Conservation (phyloP, 2,329 filamentous ascomycete genomes). For the Tolypocladium tropicale region DNA sequence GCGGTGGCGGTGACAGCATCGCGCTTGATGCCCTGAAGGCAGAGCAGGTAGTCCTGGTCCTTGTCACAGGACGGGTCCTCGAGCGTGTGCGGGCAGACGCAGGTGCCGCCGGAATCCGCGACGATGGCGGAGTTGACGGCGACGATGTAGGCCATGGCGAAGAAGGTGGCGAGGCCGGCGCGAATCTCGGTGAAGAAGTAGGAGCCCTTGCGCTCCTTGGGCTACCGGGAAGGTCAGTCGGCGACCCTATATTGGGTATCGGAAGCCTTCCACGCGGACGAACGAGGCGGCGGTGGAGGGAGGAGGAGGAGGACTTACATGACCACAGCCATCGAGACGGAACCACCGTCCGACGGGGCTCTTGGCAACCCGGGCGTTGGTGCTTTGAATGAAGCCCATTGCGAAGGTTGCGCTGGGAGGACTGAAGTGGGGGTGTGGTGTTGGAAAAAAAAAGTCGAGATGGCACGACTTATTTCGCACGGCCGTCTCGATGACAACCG, state of each 20-base stretch:
- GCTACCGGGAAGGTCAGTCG: conserved; percentile 30
- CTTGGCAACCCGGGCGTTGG: conserved; percentile 50
- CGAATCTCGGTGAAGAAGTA: conserved; percentile 77
- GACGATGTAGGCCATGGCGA: conserved; percentile 49
- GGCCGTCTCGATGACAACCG: not conserved
- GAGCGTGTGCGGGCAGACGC: conserved; percentile 50
- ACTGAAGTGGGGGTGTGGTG: not conserved
- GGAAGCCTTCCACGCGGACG: not conserved
- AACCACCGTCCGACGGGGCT: conserved; percentile 64
- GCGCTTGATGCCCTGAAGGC: conserved; percentile 54
- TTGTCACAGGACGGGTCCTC: conserved; percentile 41
- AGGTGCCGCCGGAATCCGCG: conserved; percentile 62
- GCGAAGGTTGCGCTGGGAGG: not conserved
- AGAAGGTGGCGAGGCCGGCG: conserved; percentile 73
- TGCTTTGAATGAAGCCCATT: conserved; percentile 39
- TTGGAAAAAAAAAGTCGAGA: not conserved
- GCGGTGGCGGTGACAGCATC: conserved; percentile 80
- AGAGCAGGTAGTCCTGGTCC: conserved; percentile 53
- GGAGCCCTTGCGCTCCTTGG: conserved; percentile 61
- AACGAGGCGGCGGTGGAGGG: not conserved
- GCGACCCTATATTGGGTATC: too few species aligned
- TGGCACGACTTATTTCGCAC: not conserved
- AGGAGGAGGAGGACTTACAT: conserved; percentile 48
- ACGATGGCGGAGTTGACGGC: conserved; percentile 43
- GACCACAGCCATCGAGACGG: conserved; percentile 69